Percentiles rank a stretch among this genome's conserved stretches.
Evolutionary conservation across 768 basidiomycete species (phyloP).

Genomic region (Tulasnella sp.): DNA sequence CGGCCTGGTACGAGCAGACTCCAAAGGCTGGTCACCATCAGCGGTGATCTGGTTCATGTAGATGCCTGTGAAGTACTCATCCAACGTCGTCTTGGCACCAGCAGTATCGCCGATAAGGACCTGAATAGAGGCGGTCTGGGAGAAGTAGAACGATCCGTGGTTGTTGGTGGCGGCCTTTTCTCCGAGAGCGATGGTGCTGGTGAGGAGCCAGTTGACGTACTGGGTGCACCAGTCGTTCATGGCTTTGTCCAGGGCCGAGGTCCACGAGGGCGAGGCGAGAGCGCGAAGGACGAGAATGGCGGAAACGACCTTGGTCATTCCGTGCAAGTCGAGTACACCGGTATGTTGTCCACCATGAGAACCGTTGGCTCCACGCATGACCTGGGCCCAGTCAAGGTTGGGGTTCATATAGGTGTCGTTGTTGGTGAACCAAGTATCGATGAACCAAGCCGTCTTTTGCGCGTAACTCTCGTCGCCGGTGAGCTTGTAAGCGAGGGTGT

Average conservation of each 20-base stretch:
- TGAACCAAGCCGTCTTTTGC: constrained; percentile 37
- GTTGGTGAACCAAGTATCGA: constrained; percentile 57
- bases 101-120: constrained; percentile 25
- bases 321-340: constrained; percentile 29
- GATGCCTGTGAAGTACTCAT: constrained; percentile 25
- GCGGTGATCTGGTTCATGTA: constrained; percentile 28
- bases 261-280: constrained; percentile 23
- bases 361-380: constrained; percentile 31
- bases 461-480: constrained; percentile 39
- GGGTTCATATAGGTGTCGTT: constrained; percentile 54
- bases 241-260: constrained; percentile 23
- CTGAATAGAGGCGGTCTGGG: constrained; percentile 27
- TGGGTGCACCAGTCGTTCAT: constrained; percentile 25
- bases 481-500: constrained; percentile 48
- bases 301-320: constrained; percentile 25
- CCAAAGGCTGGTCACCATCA: constrained; percentile 30
- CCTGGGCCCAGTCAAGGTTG: constrained; percentile 47
- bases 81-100: constrained; percentile 24
- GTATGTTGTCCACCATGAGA: constrained; percentile 24
- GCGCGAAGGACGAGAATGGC: constrained; percentile 26
- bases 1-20: constrained; percentile 27
- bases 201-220: constrained; percentile 27
- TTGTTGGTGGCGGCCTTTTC: constrained; percentile 25
- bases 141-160: constrained; percentile 30
- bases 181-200: constrained; percentile 19